Conservation (phyloP, 2,329 filamentous ascomycete species). For the Neurospora crassa region DNA sequence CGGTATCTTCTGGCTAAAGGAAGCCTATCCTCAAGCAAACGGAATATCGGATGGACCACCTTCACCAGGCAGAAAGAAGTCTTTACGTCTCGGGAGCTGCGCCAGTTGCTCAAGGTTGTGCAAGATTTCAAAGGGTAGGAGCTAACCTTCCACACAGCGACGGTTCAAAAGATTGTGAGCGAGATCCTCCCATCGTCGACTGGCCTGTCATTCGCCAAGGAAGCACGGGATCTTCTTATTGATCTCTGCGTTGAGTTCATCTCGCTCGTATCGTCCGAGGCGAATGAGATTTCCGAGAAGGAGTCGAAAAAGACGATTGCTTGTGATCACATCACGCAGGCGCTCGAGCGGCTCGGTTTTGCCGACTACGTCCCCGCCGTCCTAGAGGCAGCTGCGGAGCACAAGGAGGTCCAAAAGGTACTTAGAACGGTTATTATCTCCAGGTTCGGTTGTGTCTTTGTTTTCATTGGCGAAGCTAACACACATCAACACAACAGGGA, state of each 20-base stretch:
- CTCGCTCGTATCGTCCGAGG: conserved; percentile 94
- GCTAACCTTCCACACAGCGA: conserved; percentile 34
- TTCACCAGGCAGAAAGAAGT: not conserved
- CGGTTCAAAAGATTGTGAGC: conserved; percentile 78
- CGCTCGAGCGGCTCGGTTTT: conserved; percentile 86
- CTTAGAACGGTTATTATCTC: conserved; percentile 12
- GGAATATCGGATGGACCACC: not conserved
- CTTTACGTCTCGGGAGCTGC: not conserved
- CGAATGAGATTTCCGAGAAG: conserved; percentile 97
- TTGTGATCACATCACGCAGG: conserved; percentile 94
- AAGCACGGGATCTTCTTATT: conserved; percentile 88
- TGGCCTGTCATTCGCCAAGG: conserved; percentile 84
- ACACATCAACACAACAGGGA: conserved; percentile 51
- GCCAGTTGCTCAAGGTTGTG: not conserved
- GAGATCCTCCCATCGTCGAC: conserved; percentile 74
- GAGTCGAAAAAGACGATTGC: conserved; percentile 99
- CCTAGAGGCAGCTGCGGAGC: conserved; percentile 75
- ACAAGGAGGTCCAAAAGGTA: conserved; percentile 90
- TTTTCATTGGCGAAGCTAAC: conserved; percentile 41
- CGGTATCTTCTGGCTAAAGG: not conserved
- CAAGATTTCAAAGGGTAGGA: conserved; percentile 19
- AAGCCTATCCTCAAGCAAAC: not conserved
- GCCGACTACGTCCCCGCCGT: conserved; percentile 85
- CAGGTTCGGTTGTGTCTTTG: not conserved
- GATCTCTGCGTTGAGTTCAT: conserved; percentile 99